phyloP scores from a whole-genome alignment of 2,329 filamentous ascomycete genomes.

The Calonectria leucothoes region DNA sequence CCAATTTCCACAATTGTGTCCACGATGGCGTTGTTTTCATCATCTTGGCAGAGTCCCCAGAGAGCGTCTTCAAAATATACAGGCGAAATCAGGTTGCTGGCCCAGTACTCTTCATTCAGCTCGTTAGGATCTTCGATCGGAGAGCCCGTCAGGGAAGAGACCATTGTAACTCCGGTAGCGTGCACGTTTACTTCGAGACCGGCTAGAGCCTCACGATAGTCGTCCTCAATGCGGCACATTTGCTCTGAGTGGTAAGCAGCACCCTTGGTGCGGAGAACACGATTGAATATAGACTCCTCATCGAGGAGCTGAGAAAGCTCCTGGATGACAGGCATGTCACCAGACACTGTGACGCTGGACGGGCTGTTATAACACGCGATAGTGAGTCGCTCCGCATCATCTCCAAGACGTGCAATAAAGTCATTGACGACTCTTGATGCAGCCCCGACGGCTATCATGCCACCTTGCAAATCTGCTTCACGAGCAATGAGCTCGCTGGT shows the following conservation, averaged over 20 bases:
- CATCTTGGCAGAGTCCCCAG: background rate
- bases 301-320: conserved; percentile 34
- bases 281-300: conserved; percentile 43
- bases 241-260: conserved; percentile 25
- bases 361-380: conserved; percentile 46
- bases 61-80: conserved; percentile 18
- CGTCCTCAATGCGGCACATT: conserved; percentile 20
- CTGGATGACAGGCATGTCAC: conserved; percentile 40
- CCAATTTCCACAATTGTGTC: conserved; percentile 52
- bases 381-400: conserved; percentile 2
- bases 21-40: conserved; percentile 1
- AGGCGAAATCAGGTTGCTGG: conserved; percentile 10
- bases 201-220: conserved; percentile 7
- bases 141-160: conserved; percentile 16
- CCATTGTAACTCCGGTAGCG: background rate
- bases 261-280: conserved; percentile 27
- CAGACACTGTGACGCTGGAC: conserved; percentile 45
- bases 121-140: conserved; percentile 13
- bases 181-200: background rate
- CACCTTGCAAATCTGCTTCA: conserved; percentile 23
- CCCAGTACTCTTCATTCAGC: conserved; percentile 18
- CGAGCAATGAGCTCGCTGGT: conserved; percentile 18
- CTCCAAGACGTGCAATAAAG: conserved; percentile 15
- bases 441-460: conserved; percentile 49
- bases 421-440: conserved; percentile 11